Percentiles rank a stretch among this genome's conserved stretches.
phyloP scores from a whole-genome alignment of 345 rosid species.

The Arabis hirsuta region DNA sequence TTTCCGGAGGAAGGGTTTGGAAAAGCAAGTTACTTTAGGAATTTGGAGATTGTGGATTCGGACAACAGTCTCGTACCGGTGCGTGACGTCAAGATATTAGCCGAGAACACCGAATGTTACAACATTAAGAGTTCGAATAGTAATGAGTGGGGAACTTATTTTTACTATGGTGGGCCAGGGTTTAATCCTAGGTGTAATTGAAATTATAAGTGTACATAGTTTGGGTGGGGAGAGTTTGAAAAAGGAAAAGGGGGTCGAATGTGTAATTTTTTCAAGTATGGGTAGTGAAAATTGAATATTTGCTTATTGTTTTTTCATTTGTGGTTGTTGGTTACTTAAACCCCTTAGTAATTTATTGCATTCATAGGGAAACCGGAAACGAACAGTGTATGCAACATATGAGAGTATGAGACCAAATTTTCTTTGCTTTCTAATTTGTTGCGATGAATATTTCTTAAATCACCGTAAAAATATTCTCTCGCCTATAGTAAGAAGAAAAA shows the following conservation, averaged over 20 bases:
- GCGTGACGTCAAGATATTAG: conserved; percentile 63
- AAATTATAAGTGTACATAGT: conserved; percentile 40
- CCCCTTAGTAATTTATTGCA: conserved; percentile 26
- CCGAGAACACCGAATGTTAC: conserved; percentile 94
- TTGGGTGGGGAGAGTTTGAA: background rate
- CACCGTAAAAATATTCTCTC: background rate
- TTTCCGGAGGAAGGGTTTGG: conserved; percentile 88
- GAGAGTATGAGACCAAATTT: background rate
- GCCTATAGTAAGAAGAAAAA: background rate
- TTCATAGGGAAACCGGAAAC: conserved; percentile 1
- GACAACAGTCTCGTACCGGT: conserved; percentile 84
- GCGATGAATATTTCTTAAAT: background rate
- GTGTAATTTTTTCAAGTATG: conserved; percentile 33
- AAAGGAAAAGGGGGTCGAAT: conserved; percentile 5
- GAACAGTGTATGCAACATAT: conserved; percentile 15
- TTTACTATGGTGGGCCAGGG: conserved; percentile 97
- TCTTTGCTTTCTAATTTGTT: conserved; percentile 3
- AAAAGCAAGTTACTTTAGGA: conserved; percentile 84
- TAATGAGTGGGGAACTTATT: conserved; percentile 90
- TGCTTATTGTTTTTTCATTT: conserved; percentile 24
- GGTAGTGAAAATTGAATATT: conserved; percentile 34
- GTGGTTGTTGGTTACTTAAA: background rate
- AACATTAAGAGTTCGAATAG: conserved; percentile 70
- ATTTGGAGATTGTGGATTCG: conserved; percentile 83
- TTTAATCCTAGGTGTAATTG: conserved; percentile 72